Evolutionary conservation across 768 basidiomycete species (phyloP), one percentile per base, ranked within the genome.

Genomic region (Lactifluus pinguis): DNA sequence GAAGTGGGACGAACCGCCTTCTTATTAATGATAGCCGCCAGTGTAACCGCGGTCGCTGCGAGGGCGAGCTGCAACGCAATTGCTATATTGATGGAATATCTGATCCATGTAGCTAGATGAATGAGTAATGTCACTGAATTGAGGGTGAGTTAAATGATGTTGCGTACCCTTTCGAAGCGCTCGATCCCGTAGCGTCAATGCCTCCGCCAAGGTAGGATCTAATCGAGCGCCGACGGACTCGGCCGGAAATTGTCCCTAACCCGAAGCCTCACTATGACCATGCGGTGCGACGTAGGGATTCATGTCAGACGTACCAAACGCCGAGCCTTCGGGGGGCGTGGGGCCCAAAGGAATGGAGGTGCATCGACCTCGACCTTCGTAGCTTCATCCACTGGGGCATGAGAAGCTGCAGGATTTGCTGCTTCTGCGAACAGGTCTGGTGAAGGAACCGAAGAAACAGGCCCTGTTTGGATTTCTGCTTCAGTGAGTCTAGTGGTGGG

Each of bases 11-110:
- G 21, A 49, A 56, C 55, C 14, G 45, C 48, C 11, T 51, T 61
- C 17, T 69, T 67, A 3, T 38, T 38, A 1, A 63, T 36, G 3
- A 63, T 58, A 19, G 61, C 65, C 10, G 59, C 54, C 11, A 70
- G 42, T 15, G 61, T 67, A 29, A 69, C 67, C n/a, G 62, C 66
- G n/a, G 69, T 49, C 14, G 69, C 65, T 1, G 64, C 68, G 6
- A 70, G 34, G 30, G 67, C 14, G 34, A 70, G 50, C 55, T 70
- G 68, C 53, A 66, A 6, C 4, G 64, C 69, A 41, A 69, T 66
- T 7, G 68, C 68, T 10, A 64, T 39, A 49, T 70, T 70, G 14
- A 70, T 58, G 5, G 65, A 53, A 29, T 60, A 61, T 14, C 3
- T 25, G 9, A 19, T 11, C 55, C 34, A 56, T 29, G 32, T 36